A percentile compares a stretch with the other conserved stretches of the same genome.
phyloP scores from a whole-genome alignment of 2,329 filamentous ascomycete genomes.

The Ophiosphaerella herpotricha region DNA sequence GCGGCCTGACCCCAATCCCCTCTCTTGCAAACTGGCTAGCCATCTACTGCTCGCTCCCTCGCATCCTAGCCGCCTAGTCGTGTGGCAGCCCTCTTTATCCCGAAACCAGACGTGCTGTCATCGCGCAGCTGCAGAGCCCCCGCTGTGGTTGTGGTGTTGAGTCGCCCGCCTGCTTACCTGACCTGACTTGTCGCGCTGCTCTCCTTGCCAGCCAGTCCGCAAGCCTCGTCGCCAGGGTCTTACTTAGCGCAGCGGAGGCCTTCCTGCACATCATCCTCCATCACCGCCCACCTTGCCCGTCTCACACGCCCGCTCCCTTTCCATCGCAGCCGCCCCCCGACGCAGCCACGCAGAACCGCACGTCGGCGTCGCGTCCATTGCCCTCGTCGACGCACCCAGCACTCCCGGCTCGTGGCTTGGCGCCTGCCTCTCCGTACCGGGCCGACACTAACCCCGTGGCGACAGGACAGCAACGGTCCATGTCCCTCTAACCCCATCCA shows the following conservation, averaged over 20 bases:
- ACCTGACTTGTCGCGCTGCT: background rate
- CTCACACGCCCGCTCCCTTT: background rate
- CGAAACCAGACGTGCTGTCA: constrained; percentile 7
- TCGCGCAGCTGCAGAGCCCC: constrained; percentile 8
- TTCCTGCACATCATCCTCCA: background rate
- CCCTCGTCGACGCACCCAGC: constrained; percentile 2
- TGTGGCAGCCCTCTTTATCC: background rate
- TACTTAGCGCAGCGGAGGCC: background rate
- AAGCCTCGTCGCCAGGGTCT: constrained; percentile 3
- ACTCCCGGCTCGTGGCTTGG: constrained; percentile 2
- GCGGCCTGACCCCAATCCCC: constrained; percentile 9
- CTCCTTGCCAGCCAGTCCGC: background rate
- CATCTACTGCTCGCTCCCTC: constrained; percentile 5
- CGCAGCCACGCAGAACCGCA: background rate
- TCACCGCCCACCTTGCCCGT: background rate
- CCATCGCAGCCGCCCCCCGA: background rate
- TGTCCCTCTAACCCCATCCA: constrained; percentile 32
- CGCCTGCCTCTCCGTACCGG: constrained; percentile 20
- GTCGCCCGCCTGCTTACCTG: background rate
- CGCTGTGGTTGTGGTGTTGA: constrained; percentile 15
- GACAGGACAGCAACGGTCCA: constrained; percentile 36
- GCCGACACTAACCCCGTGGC: constrained; percentile 12
- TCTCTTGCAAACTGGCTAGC: constrained; percentile 1
- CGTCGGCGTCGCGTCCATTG: background rate
- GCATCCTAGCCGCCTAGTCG: background rate